These are phyloP conservation scores for Pseudogymnoascus sp. DNA, from an alignment of 2,329 filamentous ascomycete genomes.

Conservation along the genomic window DNA sequence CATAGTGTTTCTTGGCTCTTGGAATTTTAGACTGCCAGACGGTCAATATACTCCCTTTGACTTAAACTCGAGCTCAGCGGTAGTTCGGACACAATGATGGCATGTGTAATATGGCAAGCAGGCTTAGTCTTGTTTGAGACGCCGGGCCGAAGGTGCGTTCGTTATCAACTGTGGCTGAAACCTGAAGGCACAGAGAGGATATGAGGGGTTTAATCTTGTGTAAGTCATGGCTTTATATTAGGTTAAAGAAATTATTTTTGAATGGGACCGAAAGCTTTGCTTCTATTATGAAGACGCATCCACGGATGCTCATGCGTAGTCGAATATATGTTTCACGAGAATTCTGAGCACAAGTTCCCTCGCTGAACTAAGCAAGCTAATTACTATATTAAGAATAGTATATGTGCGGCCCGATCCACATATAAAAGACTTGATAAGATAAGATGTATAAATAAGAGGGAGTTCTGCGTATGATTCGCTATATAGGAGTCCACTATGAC, in stretches of 20 bases:
- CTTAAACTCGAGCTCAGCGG: background rate
- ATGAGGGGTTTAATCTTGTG: background rate
- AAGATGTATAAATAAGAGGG: too few species aligned
- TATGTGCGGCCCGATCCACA: too few species aligned
- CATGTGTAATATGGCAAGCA: background rate
- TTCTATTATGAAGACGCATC: background rate
- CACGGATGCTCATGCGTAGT: too few species aligned
- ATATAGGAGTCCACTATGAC: too few species aligned
- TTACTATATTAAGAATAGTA: too few species aligned
- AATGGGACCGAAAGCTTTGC: background rate
- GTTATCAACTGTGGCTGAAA: background rate
- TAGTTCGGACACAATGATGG: background rate
- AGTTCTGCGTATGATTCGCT: too few species aligned
- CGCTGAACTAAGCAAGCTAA: too few species aligned
- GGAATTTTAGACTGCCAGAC: background rate
- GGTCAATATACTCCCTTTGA: background rate
- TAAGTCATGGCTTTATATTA: background rate
- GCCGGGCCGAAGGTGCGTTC: background rate
- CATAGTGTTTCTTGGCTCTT: background rate
- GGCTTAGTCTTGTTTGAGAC: background rate
- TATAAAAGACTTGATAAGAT: too few species aligned
- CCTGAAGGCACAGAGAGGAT: background rate
- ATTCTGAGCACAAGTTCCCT: too few species aligned
- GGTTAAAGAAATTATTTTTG: background rate
- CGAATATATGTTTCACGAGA: too few species aligned